Base-by-base conservation (phyloP, 805 yeast species). In the Schwanniomyces vanrijiae region DNA sequence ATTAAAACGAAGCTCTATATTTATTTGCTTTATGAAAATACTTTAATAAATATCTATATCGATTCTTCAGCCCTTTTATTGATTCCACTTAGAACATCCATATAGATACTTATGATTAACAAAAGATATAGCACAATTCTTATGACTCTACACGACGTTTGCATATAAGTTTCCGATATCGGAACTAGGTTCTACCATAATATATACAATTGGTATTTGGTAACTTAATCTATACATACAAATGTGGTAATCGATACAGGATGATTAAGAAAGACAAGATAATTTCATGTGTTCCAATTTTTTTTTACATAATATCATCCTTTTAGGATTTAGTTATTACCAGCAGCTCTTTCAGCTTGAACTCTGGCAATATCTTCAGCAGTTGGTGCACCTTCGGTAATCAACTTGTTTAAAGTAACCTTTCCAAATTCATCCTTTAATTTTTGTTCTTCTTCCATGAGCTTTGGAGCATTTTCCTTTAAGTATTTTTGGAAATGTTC, bases 371-470 rank as follows among this genome's bases (percentile, higher is more conserved):
- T 68, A 16, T 84, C 88, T 66, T 86, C 94, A 44, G 90, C 86
- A 35, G 80, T 76, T 56, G 92, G 91, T 55, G 84, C 73, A 54
- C 89, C 96, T 61, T 90, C 95, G 55, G 88, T 86, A 44, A 90
- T 83, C 57, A 88, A 77, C 71, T 89, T 90, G 71, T 86, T 90
- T 64, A 91, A 77, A 21, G 96, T 89, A 62, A 86, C 78, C 61
- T 78, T 90, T 50, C 90, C 90, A 73, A 88, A 76, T 61, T 88
- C 81, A 62, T 88, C 92, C 68, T 88, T 87, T 63, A 85, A 82
- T 60, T 84, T 85, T 75, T 83, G 90, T 68, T 92, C 95, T 73
- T 91, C 96, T 60, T 86, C 89, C 57, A 90, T 77, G 59, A 88
- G 75, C 68, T 86, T 83, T 44, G 73, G 78, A 46, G 81, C 82